Conservation (phyloP, 345 rosid species). For the Schrenkiella parvula region DNA sequence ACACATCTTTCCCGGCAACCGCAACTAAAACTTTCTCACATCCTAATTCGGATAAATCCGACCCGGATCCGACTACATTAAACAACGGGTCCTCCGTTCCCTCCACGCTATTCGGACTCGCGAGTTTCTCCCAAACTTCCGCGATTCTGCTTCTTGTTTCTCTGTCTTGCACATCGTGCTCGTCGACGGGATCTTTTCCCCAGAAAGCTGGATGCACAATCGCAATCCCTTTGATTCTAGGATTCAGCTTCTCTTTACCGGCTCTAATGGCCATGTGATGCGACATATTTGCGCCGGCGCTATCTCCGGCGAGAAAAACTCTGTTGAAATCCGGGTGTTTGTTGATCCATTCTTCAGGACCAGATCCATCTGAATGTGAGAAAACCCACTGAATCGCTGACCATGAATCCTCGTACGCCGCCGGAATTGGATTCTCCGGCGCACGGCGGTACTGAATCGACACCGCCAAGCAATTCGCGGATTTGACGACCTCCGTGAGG, state of each 20-base stretch:
- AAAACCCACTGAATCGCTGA: slow-evolving; percentile 45
- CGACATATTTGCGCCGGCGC: slow-evolving; percentile 48
- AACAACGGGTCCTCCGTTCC: slow-evolving; percentile 46
- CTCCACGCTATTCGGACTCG: slow-evolving; percentile 30
- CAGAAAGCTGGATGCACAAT: slow-evolving; percentile 51
- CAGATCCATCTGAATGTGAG: slow-evolving; percentile 24
- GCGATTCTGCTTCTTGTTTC: slow-evolving; percentile 23
- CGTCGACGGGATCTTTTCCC: slow-evolving; percentile 44
- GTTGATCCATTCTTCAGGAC: slow-evolving; percentile 43
- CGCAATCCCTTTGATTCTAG: slow-evolving; percentile 31
- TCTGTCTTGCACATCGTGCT: slow-evolving; percentile 34
- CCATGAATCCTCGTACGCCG: slow-evolving; percentile 50
- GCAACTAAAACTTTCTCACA: slow-evolving; percentile 46
- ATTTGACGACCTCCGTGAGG: slow-evolving; percentile 30
- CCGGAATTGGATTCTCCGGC: slow-evolving; percentile 44
- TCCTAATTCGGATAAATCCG: slow-evolving; percentile 37
- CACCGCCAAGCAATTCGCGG: slow-evolving; percentile 37
- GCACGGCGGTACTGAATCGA: slow-evolving; percentile 47
- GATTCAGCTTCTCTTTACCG: slow-evolving; percentile 24
- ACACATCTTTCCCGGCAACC: slow-evolving; percentile 49
- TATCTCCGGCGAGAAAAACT: slow-evolving; percentile 45
- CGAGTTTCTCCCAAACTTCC: slow-evolving; percentile 42
- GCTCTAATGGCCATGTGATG: slow-evolving; percentile 46
- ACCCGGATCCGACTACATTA: slow-evolving; percentile 49
- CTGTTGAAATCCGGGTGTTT: slow-evolving; percentile 34